Conservation (phyloP, 1,284 basidiomycete species). For the Irpex lacteus region DNA sequence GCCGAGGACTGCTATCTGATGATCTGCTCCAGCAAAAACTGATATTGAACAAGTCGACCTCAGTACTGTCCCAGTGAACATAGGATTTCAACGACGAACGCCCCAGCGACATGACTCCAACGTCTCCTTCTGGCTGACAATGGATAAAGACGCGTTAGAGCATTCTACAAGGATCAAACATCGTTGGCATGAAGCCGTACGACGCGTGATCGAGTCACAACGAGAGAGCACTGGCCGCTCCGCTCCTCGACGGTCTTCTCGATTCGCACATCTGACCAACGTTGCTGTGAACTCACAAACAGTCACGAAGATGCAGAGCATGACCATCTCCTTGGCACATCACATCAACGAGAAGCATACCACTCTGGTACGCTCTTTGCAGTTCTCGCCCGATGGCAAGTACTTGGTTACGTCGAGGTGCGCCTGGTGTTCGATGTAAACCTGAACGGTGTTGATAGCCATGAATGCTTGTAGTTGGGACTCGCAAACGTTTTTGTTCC, state of each 20-base stretch:
- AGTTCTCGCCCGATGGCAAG: constrained; percentile 7
- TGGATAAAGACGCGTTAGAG: background rate
- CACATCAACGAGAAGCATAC: background rate
- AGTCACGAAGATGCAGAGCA: background rate
- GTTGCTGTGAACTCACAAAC: background rate
- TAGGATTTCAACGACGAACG: background rate
- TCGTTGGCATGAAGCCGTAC: constrained; percentile 8
- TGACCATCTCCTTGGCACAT: constrained; percentile 2
- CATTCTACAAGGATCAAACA: background rate
- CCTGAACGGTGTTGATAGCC: background rate
- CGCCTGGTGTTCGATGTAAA: background rate
- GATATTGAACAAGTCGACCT: background rate
- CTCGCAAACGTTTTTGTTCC: background rate
- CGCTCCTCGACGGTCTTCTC: background rate
- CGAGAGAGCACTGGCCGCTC: background rate
- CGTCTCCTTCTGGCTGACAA: constrained; percentile 2
- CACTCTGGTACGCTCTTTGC: constrained; percentile 3
- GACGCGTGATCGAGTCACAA: background rate
- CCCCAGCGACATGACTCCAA: background rate
- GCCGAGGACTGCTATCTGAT: no score
- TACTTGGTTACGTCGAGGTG: constrained; percentile 9
- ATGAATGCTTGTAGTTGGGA: background rate
- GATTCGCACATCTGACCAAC: background rate
- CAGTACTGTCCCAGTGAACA: background rate
- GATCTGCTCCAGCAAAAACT: background rate